These are phyloP conservation scores for Ogataea dorogensis DNA, from an alignment of 805 yeast species.

Conservation along the genomic window DNA sequence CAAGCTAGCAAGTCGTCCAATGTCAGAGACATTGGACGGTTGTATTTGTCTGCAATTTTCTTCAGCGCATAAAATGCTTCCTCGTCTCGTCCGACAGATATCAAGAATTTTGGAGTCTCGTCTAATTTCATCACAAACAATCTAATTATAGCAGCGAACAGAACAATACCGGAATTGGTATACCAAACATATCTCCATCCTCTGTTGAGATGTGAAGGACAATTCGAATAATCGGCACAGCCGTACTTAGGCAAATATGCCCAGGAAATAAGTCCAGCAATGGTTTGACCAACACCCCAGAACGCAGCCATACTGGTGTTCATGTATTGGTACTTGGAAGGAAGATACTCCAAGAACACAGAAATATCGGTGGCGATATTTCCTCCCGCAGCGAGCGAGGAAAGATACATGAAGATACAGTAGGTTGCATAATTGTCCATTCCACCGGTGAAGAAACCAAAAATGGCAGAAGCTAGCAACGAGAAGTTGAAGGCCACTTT, in stretches of 20 bases:
- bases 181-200: constrained; percentile 65
- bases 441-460: constrained; percentile 49
- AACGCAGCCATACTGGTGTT: constrained; percentile 50
- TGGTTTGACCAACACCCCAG: constrained; percentile 66
- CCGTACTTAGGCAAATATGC: constrained; percentile 51
- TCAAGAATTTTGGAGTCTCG: constrained; percentile 56
- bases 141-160: constrained; percentile 47
- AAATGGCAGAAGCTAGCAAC: constrained; percentile 43
- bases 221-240: constrained; percentile 42
- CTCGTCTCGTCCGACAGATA: constrained; percentile 51
- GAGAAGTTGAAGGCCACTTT: constrained; percentile 47
- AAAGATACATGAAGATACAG: constrained; percentile 42
- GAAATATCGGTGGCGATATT: constrained; percentile 51
- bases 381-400: constrained; percentile 48
- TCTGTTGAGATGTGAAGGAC: constrained; percentile 46
- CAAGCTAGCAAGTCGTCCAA: constrained; percentile 44
- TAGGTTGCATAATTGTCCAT: constrained; percentile 46
- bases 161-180: constrained; percentile 52
- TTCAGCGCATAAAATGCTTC: constrained; percentile 45
- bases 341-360: constrained; percentile 48
- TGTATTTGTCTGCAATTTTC: constrained; percentile 46
- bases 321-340: constrained; percentile 46
- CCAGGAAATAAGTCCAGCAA: constrained; percentile 53
- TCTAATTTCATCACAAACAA: constrained; percentile 43
- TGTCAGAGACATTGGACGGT: constrained; percentile 40